A percentile compares a stretch with the other conserved stretches of the same genome.
Evolutionary conservation across 1,284 basidiomycete genomes (phyloP).

Genomic region (Cutaneotrichosporon dermatis): DNA sequence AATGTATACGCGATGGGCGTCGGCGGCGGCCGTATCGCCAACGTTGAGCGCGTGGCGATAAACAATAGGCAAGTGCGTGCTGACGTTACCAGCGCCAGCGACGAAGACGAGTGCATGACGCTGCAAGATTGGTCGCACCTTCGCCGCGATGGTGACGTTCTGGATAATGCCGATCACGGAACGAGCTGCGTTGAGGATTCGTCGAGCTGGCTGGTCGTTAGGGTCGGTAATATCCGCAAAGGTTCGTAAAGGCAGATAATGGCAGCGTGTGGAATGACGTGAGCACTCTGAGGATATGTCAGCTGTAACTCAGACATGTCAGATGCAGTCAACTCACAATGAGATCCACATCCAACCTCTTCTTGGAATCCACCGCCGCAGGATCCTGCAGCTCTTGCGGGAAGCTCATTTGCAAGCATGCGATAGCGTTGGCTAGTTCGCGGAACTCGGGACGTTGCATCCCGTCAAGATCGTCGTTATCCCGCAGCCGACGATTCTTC

Average conservation of each 20-base stretch:
- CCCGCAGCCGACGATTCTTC: constrained; percentile 42
- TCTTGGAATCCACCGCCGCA: constrained; percentile 22
- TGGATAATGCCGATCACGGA: constrained; percentile 39
- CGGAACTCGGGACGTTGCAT: constrained; percentile 44
- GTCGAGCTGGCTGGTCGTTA: constrained; percentile 33
- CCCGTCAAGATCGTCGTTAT: constrained; percentile 43
- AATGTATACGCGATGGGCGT: constrained; percentile 32
- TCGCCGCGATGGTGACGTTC: constrained; percentile 28
- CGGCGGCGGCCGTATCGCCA: constrained; percentile 28
- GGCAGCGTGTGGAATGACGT: constrained; percentile 40
- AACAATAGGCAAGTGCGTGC: constrained; percentile 37
- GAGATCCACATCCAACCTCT: constrained; percentile 35
- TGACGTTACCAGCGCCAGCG: constrained; percentile 40
- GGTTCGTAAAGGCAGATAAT: constrained; percentile 45
- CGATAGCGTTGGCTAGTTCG: constrained; percentile 43
- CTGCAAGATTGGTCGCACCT: constrained; percentile 24
- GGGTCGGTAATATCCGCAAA: constrained; percentile 44
- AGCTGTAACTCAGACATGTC: background rate
- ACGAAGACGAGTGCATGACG: constrained; percentile 42
- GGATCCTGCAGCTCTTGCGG: constrained; percentile 29
- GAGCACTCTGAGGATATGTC: constrained; percentile 25
- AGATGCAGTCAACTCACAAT: constrained; percentile 25
- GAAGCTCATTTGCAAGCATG: constrained; percentile 46
- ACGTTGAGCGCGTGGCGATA: constrained; percentile 40
- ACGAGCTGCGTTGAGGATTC: constrained; percentile 38